These are phyloP conservation scores for Populus hybrid DNA, from an alignment of 441 rosid species.

Conservation along the genomic window DNA sequence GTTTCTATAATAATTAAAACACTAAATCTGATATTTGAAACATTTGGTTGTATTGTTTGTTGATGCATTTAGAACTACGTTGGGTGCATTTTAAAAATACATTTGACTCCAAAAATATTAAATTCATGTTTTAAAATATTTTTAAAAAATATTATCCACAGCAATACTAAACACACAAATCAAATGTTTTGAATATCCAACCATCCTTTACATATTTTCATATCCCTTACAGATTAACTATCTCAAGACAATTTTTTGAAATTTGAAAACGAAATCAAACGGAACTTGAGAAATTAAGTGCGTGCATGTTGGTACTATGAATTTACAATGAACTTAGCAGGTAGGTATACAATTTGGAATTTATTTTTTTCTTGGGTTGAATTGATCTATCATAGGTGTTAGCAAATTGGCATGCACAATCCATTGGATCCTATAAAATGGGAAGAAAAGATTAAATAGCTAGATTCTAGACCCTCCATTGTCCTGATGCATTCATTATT, in stretches of 20 bases:
- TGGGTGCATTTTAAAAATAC: neutral
- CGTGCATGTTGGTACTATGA: too few relatives aligned
- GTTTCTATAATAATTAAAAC: too few relatives aligned
- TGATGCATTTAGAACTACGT: neutral
- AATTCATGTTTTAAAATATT: neutral
- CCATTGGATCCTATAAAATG: neutral
- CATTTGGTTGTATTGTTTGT: too few relatives aligned
- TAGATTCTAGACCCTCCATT: neutral
- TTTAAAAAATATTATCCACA: rapidly evolving
- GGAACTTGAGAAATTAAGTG: too few relatives aligned
- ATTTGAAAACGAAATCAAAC: too few relatives aligned
- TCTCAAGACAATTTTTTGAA: too few relatives aligned
- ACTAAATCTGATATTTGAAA: neutral
- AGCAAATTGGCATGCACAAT: neutral
- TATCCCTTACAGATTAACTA: too few relatives aligned
- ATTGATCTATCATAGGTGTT: neutral
- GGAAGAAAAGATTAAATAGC: neutral
- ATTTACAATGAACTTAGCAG: neutral
- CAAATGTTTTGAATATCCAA: neutral
- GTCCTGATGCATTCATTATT: neutral
- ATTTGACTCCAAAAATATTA: too few relatives aligned
- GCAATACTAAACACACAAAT: neutral
- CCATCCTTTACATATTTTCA: too few relatives aligned
- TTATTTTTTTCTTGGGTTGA: neutral
- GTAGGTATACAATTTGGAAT: neutral